phyloP scores from a whole-genome alignment of 768 basidiomycete species.

The Amanita subjunquillea region DNA sequence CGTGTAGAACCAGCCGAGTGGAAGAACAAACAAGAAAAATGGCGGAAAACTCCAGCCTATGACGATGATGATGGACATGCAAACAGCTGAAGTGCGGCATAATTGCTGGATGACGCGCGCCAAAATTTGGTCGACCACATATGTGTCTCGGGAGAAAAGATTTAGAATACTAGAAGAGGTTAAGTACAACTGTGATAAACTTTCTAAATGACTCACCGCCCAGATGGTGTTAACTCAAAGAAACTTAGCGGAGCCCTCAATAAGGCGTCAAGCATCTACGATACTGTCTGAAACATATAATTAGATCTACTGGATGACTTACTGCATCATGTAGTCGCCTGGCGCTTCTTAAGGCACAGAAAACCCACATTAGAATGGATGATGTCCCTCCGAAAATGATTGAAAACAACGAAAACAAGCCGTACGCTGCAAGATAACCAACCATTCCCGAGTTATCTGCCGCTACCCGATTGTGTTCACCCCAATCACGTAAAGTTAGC shows the following conservation, averaged over 20 bases:
- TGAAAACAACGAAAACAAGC: slow-evolving; percentile 51
- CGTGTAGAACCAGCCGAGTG: slow-evolving; percentile 71
- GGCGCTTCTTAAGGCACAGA: slow-evolving; percentile 67
- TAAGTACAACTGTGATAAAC: background rate
- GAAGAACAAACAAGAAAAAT: slow-evolving; percentile 67
- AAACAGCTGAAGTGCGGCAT: slow-evolving; percentile 51
- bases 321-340: slow-evolving; percentile 70
- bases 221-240: slow-evolving; percentile 85
- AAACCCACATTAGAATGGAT: slow-evolving; percentile 64
- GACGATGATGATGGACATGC: slow-evolving; percentile 54
- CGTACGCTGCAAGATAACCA: slow-evolving; percentile 56
- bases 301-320: slow-evolving; percentile 13
- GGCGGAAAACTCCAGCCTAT: slow-evolving; percentile 77
- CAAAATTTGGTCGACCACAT: slow-evolving; percentile 78
- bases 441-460: slow-evolving; percentile 50
- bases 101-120: slow-evolving; percentile 66
- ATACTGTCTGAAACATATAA: background rate
- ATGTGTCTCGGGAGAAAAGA: slow-evolving; percentile 83
- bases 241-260: slow-evolving; percentile 79
- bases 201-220: slow-evolving; percentile 39
- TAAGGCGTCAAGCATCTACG: slow-evolving; percentile 68
- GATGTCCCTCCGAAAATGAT: slow-evolving; percentile 43
- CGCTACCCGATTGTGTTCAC: slow-evolving; percentile 58
- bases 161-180: slow-evolving; percentile 58
- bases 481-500: slow-evolving; percentile 70